phyloP scores from a whole-genome alignment of 140 eudicot genomes.

The Erigeron philadelphicus region DNA sequence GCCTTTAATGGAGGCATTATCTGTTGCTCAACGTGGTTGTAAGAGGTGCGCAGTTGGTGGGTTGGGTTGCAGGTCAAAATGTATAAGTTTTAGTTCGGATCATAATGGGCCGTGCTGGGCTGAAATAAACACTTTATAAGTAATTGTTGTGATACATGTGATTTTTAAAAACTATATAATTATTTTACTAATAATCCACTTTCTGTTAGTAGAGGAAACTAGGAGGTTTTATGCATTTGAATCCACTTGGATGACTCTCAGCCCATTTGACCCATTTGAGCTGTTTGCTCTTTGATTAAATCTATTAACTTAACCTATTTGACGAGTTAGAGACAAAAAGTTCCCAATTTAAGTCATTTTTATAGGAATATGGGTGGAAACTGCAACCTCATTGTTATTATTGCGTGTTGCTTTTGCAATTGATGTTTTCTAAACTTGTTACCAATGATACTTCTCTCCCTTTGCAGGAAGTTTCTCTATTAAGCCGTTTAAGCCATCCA shows the following conservation, averaged over 20 bases:
- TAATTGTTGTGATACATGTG: background rate
- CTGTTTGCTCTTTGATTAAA: background rate
- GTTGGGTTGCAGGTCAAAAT: background rate
- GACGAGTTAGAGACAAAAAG: too few relatives aligned
- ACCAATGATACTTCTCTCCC: constrained; percentile 9
- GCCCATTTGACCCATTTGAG: background rate
- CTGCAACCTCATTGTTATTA: background rate
- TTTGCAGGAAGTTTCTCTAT: constrained; percentile 70
- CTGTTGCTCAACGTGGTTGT: background rate
- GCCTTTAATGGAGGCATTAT: background rate
- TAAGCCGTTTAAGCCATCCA: constrained; percentile 92
- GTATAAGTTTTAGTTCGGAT: background rate
- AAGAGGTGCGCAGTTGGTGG: background rate
- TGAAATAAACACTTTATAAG: background rate
- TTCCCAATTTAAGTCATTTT: too few relatives aligned
- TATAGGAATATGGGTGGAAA: background rate
- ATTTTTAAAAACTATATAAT: background rate
- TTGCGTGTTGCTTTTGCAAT: background rate
- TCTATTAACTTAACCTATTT: background rate
- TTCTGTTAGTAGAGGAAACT: background rate
- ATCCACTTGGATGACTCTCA: background rate
- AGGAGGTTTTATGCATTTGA: background rate
- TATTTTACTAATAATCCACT: background rate
- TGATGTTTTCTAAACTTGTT: background rate
- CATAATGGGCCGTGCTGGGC: background rate